Conservation (phyloP, 805 yeast genomes). For the Monosporozyma unispora region DNA sequence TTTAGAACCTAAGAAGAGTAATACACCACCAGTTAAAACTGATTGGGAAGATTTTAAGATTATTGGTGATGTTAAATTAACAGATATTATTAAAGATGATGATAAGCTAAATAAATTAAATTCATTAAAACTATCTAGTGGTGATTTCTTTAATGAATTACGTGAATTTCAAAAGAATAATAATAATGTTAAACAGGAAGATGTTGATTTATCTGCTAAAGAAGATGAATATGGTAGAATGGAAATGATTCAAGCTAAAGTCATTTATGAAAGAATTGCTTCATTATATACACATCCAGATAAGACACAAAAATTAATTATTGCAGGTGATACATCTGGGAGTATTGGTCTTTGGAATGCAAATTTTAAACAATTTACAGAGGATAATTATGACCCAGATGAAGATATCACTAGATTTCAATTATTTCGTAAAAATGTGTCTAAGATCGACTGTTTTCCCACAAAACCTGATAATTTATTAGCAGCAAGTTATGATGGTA, state of each 20-base stretch:
- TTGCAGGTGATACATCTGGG: constrained; percentile 90
- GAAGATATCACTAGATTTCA: constrained; percentile 53
- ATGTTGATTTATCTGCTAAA: constrained; percentile 27
- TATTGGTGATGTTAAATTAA: constrained; percentile 54
- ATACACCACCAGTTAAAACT: background rate
- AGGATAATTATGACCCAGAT: constrained; percentile 29
- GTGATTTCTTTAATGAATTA: constrained; percentile 58
- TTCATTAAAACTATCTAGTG: constrained; percentile 45
- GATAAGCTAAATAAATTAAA: constrained; percentile 28
- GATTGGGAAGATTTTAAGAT: constrained; percentile 42
- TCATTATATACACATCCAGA: constrained; percentile 73
- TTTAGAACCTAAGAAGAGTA: constrained; percentile 1
- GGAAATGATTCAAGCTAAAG: constrained; percentile 61
- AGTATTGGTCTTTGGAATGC: constrained; percentile 80
- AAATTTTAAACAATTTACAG: constrained; percentile 21
- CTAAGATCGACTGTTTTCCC: constrained; percentile 49
- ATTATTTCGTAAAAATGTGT: constrained; percentile 68
- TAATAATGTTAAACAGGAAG: constrained; percentile 24
- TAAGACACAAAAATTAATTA: constrained; percentile 45
- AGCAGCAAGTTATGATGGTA: constrained; percentile 82
- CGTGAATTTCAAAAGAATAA: constrained; percentile 29
- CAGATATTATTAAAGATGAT: constrained; percentile 46
- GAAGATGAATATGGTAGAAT: constrained; percentile 48
- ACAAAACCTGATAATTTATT: constrained; percentile 46
- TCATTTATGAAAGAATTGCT: constrained; percentile 63